Evolutionary conservation across 345 rosid species (phyloP), one percentile per base, ranked within the genome.

Genomic region (Boechera retrofracta): DNA sequence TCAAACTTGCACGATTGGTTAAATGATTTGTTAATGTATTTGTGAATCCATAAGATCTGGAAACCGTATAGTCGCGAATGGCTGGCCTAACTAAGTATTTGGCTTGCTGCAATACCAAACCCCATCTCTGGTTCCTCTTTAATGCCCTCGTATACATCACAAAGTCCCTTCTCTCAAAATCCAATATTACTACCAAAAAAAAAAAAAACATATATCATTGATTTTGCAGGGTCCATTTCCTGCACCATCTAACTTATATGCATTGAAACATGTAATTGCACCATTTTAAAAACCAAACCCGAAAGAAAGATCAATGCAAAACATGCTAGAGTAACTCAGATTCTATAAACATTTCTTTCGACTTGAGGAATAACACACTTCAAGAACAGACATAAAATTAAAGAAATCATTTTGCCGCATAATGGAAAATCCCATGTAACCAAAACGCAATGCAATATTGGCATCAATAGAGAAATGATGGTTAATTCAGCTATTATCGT

Each of bases 131-230:
- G 82, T 62, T 83, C 80, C 85, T 85, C 81, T 76, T 86, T 79
- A 93, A 82, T 77, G 81, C 79, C 81, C 89, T 86, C 5, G 87
- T 79, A 78, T 83, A 91, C 98, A 95, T 92, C 47, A 79, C 86
- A 88, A 47, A 81, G 72, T 12, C 61, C 67, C 65, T 63, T 61
- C 56, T 72, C 68, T 71, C 55, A 18, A 67, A 74, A 13, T 73
- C 64, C 74, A 24, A 56, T 42, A 47, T 10, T 64, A 69, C 86
- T 69, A 77, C 79, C 73, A 52, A n/a, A n/a, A 10, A 38, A 10
- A 6, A 4, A 4, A 8, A 57, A 3, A 24, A 24, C 39, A 29
- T 1, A 28, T 2, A 5, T 36, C 53, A 64, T 10, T 56, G 42
- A 39, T 78, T 32, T 59, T 59, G 5, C 76, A 71, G 44, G n/a